These are phyloP conservation scores for Brettanomyces sp. DNA, from an alignment of 805 yeast species.

Conservation along the genomic window DNA sequence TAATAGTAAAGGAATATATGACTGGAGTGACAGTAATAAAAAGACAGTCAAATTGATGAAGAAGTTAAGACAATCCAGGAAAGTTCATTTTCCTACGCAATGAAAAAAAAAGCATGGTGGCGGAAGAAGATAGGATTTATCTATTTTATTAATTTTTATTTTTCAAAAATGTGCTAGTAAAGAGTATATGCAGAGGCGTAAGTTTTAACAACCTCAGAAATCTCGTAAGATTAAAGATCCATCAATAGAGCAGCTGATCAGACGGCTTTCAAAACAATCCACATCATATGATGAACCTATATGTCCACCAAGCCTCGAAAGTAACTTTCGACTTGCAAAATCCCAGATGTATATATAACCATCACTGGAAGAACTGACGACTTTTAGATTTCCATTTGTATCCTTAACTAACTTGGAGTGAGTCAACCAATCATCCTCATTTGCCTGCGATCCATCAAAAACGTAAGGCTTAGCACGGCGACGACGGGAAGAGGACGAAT, in stretches of 20 bases:
- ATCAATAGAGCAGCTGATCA: constrained; percentile 46
- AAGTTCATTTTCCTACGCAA: constrained; percentile 1
- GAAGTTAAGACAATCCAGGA: constrained; percentile 3
- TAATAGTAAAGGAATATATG: neutral
- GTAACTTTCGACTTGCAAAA: constrained; percentile 35
- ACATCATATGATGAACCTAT: constrained; percentile 53
- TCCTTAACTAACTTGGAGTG: constrained; percentile 38
- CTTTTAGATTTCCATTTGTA: constrained; percentile 23
- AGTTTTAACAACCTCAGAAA: neutral
- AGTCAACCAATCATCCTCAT: constrained; percentile 41
- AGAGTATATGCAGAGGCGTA: too few species aligned
- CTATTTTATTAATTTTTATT: too few species aligned
- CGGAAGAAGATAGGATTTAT: neutral
- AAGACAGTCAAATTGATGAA: constrained; percentile 3
- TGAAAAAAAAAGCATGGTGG: neutral
- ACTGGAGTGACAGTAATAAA: neutral
- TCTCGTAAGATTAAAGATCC: constrained; percentile 44
- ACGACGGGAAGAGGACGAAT: neutral
- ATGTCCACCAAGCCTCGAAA: constrained; percentile 50
- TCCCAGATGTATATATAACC: constrained; percentile 54
- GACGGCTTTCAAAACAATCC: constrained; percentile 28
- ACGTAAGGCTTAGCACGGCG: constrained; percentile 34
- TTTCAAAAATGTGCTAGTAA: too few species aligned
- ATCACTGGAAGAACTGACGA: constrained; percentile 57
- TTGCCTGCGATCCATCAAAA: constrained; percentile 50